Evolutionary conservation across 1,284 basidiomycete species (phyloP).

Genomic region (Marasmius tenuissimus): DNA sequence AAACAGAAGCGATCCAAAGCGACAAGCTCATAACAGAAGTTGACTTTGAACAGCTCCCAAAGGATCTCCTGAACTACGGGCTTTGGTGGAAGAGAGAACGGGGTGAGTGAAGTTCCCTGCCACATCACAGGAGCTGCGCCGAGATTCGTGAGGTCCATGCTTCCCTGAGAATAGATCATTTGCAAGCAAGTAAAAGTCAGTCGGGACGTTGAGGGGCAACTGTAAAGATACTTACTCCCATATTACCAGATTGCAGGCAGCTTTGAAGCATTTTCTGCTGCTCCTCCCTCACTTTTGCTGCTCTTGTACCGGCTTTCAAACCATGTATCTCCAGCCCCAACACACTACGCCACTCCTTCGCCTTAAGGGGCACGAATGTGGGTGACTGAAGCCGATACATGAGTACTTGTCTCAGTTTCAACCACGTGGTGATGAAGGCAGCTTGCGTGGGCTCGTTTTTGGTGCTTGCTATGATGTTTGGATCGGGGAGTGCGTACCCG

Average conservation of each 20-base stretch:
- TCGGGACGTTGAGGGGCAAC: background rate
- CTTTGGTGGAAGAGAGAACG: background rate
- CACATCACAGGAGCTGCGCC: background rate
- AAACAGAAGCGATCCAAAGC: background rate
- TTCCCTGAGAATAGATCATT: background rate
- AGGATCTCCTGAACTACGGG: background rate
- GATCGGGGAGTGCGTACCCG: constrained; percentile 1
- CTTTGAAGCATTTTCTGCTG: background rate
- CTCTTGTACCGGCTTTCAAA: background rate
- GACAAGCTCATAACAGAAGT: background rate
- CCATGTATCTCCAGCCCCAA: constrained; percentile 1
- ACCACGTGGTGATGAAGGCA: background rate
- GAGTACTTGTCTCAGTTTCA: background rate
- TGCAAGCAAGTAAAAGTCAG: background rate
- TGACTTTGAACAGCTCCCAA: background rate
- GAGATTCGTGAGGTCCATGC: background rate
- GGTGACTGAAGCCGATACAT: background rate
- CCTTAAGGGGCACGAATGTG: background rate
- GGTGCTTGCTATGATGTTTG: background rate
- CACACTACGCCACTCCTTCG: background rate
- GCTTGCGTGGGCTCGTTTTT: background rate
- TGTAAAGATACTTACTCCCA: background rate
- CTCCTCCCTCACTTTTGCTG: background rate
- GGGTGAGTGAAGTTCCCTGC: background rate
- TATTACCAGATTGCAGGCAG: background rate